Evolutionary conservation across 352 stramenopile genomes (phyloP).

Genomic region (Blastocystis sp.): DNA sequence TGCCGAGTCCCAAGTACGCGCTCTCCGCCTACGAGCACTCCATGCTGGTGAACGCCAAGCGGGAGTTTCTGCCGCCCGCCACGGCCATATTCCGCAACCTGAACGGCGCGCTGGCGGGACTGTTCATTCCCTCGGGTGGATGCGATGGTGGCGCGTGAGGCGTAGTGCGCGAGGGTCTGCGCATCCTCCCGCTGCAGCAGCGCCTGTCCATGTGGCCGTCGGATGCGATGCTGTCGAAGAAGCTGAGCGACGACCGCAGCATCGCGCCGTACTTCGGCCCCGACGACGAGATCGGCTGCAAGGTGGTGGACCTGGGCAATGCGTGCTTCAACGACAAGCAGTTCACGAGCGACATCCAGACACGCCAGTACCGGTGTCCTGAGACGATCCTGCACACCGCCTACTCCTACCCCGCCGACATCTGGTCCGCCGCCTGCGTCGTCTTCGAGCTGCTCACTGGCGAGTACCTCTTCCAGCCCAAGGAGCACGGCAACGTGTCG

Average conservation of each 20-base stretch:
- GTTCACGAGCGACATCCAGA: conserved; percentile 99
- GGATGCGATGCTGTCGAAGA: background rate
- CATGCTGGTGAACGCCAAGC: background rate
- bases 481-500: conserved; percentile 81
- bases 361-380: conserved; percentile 95
- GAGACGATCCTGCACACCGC: conserved; percentile 92
- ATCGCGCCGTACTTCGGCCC: conserved; percentile 26
- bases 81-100: conserved; percentile 40
- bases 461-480: conserved; percentile 97
- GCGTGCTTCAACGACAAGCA: conserved; percentile 97
- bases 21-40: conserved; percentile 58
- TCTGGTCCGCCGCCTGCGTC: conserved; percentile 96
- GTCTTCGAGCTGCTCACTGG: conserved; percentile 97
- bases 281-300: conserved; percentile 76
- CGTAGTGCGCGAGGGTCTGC: conserved; percentile 23
- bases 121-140: conserved; percentile 30
- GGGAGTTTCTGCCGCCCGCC: conserved; percentile 53
- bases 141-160: background rate
- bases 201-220: conserved; percentile 62
- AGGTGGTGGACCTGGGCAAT: conserved; percentile 98
- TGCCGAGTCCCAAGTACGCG: conserved; percentile 17
- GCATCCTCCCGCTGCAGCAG: conserved; percentile 13
- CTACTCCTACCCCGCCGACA: conserved; percentile 96
- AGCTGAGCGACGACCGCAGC: conserved; percentile 28
- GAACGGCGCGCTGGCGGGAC: conserved; percentile 39